Percentiles rank a stretch among this genome's conserved stretches.
Conservation (phyloP, 768 basidiomycete genomes). For the Termitomyces sp. region DNA sequence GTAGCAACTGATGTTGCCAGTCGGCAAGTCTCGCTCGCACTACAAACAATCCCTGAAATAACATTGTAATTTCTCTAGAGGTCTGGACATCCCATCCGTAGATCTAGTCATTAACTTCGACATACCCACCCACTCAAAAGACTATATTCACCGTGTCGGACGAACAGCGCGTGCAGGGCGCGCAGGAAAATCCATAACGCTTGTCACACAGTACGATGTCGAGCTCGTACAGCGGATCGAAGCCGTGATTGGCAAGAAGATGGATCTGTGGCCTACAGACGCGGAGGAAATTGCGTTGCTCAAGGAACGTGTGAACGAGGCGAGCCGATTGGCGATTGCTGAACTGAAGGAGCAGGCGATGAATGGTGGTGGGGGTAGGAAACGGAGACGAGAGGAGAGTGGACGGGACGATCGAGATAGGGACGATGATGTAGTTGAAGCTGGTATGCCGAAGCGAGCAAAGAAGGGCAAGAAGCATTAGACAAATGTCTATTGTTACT, state of each 20-base stretch:
- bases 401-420: slow-evolving; percentile 75
- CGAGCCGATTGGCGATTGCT: slow-evolving; percentile 65
- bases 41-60: not conserved
- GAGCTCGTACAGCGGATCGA: slow-evolving; percentile 96
- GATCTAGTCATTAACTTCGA: slow-evolving; percentile 98
- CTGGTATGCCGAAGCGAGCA: slow-evolving; percentile 72
- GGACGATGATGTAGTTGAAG: slow-evolving; percentile 91
- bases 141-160: slow-evolving; percentile 98
- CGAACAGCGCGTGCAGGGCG: slow-evolving; percentile 98
- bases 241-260: slow-evolving; percentile 84
- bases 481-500: slow-evolving; percentile 17
- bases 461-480: slow-evolving; percentile 42
- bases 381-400: slow-evolving; percentile 37
- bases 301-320: slow-evolving; percentile 86
- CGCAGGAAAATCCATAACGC: slow-evolving; percentile 93
- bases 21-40: slow-evolving; percentile 43
- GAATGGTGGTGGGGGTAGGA: slow-evolving; percentile 31
- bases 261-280: slow-evolving; percentile 84
- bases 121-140: slow-evolving; percentile 96
- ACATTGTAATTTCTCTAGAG: slow-evolving; percentile 36
- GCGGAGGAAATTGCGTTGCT: slow-evolving; percentile 85
- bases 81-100: slow-evolving; percentile 92
- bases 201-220: slow-evolving; percentile 98
- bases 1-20: slow-evolving; percentile 97
- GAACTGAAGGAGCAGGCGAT: slow-evolving; percentile 76